Evolutionary conservation across 2,329 filamentous ascomycete genomes (phyloP).

Genomic region (Calonectria honghensis): DNA sequence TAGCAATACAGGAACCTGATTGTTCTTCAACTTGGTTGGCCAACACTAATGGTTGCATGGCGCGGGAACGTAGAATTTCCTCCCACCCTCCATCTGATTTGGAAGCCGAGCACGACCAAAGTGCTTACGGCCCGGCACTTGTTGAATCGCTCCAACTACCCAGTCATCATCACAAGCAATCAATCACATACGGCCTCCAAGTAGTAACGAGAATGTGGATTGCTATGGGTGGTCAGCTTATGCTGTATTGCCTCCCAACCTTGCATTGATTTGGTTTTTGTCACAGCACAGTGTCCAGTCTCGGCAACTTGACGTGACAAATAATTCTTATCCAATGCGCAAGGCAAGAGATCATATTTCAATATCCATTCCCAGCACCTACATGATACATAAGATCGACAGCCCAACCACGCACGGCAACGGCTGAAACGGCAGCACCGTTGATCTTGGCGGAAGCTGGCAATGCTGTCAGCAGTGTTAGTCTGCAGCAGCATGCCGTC

Average conservation of each 20-base stretch:
- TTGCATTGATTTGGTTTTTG: background rate
- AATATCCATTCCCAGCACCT: conserved; percentile 1
- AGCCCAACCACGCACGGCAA: conserved; percentile 13
- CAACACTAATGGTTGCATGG: background rate
- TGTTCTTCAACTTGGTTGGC: background rate
- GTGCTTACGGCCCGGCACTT: conserved; percentile 7
- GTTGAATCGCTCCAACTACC: background rate
- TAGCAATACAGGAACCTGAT: background rate
- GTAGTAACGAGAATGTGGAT: background rate
- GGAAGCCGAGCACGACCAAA: background rate
- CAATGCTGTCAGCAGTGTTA: conserved; percentile 8
- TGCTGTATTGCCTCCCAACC: background rate
- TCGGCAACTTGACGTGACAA: background rate
- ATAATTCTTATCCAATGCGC: background rate
- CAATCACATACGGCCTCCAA: background rate
- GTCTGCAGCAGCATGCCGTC: conserved; percentile 9
- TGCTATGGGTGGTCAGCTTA: background rate
- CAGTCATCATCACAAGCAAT: background rate
- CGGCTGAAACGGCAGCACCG: conserved; percentile 10
- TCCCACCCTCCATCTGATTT: background rate
- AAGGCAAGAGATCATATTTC: conserved; percentile 12
- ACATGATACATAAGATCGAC: conserved; percentile 5
- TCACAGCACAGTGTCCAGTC: too few species aligned
- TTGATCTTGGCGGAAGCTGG: conserved; percentile 24
- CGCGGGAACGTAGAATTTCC: background rate